Evolutionary conservation across 2,329 filamentous ascomycete genomes (phyloP).

Genomic region (Colletotrichum simmondsii): DNA sequence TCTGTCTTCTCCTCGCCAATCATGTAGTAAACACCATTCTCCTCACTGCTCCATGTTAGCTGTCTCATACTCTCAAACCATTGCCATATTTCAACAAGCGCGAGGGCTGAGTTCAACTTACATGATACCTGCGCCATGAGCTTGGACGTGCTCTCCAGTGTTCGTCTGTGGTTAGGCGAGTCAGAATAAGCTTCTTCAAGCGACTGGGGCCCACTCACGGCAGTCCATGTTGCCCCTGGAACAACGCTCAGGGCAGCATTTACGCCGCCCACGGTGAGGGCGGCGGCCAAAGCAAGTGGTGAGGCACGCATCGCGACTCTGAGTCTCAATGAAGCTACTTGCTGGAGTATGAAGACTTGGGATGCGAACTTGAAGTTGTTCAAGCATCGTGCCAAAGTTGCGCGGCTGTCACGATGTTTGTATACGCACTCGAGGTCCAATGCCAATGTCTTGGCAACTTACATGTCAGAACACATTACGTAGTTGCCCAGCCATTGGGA

Average conservation of each 20-base stretch:
- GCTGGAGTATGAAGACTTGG: background rate
- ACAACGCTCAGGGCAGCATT: slow-evolving; percentile 47
- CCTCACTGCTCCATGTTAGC: slow-evolving; percentile 44
- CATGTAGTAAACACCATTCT: slow-evolving; percentile 70
- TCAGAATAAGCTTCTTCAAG: background rate
- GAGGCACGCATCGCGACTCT: slow-evolving; percentile 2
- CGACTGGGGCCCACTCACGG: slow-evolving; percentile 41
- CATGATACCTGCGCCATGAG: slow-evolving; percentile 74
- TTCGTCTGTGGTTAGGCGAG: slow-evolving; percentile 45
- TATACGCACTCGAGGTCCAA: background rate
- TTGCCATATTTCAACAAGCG: background rate
- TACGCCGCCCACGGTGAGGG: slow-evolving; percentile 13
- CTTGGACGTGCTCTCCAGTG: slow-evolving; percentile 68
- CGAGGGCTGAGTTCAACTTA: background rate
- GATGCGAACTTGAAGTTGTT: background rate
- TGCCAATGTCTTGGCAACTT: background rate
- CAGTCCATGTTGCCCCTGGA: slow-evolving; percentile 59
- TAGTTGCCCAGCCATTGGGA: background rate
- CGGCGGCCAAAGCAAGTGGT: background rate
- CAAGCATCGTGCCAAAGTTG: background rate
- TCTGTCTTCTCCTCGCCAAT: slow-evolving; percentile 77
- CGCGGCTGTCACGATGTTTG: background rate
- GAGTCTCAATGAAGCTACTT: background rate
- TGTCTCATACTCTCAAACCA: background rate
- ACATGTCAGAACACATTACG: background rate